Evolutionary conservation across 106 monocot genomes (phyloP), one percentile per base, ranked within the genome.

Genomic region (Amphibolis antarctica): DNA sequence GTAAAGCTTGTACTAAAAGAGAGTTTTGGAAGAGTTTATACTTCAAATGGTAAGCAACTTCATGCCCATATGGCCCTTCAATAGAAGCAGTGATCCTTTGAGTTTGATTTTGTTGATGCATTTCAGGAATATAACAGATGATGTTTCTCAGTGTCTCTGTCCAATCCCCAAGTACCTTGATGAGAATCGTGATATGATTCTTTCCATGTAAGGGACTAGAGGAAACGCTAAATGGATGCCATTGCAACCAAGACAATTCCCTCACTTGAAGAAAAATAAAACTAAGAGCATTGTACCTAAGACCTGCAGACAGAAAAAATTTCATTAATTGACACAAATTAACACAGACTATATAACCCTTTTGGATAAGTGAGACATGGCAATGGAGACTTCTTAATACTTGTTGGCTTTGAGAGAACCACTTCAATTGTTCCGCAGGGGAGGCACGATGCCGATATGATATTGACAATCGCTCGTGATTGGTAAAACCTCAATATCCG

Each of bases 171-270:
- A 93, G 88, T 12, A 93, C 93, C 68, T 93, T 93, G 53, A 93
- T 80, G 25, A 93, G 85, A 71, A 93, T 42, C n/a, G 88, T 71
- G 3, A 93, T 29, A 48, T 88, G 88, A 60, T 77, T 42, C 29
- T 53, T 71, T 13, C 93, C 93, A 66, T 93, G 85, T 77, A 88
- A 74, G 57, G 93, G 93, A 68, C 88, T 93, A 1, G 93, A 93
- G 43, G 93, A 93, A 55, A 93, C 93, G 64, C 93, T 93, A 27
- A 93, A 93, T 9, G 93, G 93, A 71, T 93, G 93, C 93, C 93
- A 93, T 67, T 93, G 85, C 27, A 88, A 24, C 76, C 73, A 85
- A 28, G 93, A 88, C 53, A 88, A 29, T 69, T 88, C 88, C 27
- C 83, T 68, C 49, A 88, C 81, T 88, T 88, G 93, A 44, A 93